Evolutionary conservation across 2,329 filamentous ascomycete species (phyloP), one percentile per base, ranked within the genome.

Genomic region (Ampelomyces quisqualis): DNA sequence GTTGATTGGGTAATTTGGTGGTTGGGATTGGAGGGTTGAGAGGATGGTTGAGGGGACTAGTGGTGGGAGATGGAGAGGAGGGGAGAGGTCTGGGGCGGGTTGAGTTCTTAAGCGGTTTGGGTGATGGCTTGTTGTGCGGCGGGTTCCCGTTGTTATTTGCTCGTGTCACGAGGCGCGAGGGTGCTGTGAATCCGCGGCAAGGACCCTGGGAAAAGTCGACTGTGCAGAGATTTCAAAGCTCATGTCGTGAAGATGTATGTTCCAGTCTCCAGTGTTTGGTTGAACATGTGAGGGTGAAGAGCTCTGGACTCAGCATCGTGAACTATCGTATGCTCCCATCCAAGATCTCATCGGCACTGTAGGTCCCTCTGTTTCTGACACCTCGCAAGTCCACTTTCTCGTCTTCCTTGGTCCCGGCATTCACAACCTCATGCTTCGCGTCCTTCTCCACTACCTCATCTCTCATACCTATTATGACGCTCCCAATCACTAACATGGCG

Each of bases 381-480:
- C 49, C 65, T 19, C 47, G 43, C 38, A 68, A 38, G 42, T 68
- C 62, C 15, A 67, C 45, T 11, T 44, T 54, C 8, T 64, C 54
- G 8, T 51, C 46, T 3, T 33, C 49, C 10, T 48, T 48, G 18
- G 55, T 49, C 15, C 42, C 47, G 47, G 2, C 49, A 49, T 20
- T 51, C 31, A 14, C 31, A 18, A 29, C 56, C 48, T 23, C 60
- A 29, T 34, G 62, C 31, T 36, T 57, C n/a, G 43, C 51, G 15
- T 38, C 53, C 19, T 67, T 60, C 45, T 62, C 62, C 14, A 52
- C 60, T 1, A 65, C 67, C 38, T 83, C 82, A 43, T 86, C 83
- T 55, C 87, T 80, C 40, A 79, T 74, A 2, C 87, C 86, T 49
- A 90, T 85, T 44, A 91, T 83, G 29, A 91, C 85, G 51, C 87